phyloP scores from a whole-genome alignment of 345 rosid species.

The Salix suchowensis region DNA sequence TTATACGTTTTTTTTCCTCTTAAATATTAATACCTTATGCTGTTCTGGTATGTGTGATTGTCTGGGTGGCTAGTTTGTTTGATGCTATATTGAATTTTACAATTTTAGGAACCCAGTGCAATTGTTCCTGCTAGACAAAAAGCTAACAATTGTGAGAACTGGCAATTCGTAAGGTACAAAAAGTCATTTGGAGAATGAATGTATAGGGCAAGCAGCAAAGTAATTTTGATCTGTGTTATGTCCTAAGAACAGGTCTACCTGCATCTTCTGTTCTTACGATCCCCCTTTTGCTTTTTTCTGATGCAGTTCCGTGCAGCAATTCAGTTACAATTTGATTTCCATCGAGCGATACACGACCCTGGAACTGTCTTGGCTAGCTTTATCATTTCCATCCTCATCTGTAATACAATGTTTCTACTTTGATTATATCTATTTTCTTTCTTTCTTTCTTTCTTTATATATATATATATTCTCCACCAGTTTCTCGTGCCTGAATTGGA shows the following conservation, averaged over 20 bases:
- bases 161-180: conserved; percentile 92
- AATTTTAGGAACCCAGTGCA: conserved; percentile 83
- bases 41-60: background rate
- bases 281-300: conserved; percentile 9
- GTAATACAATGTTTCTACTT: background rate
- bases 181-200: conserved; percentile 26
- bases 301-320: conserved; percentile 95
- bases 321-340: conserved; percentile 86
- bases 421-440: background rate
- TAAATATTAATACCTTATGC: background rate
- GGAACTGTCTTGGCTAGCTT: conserved; percentile 93
- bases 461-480: background rate
- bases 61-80: conserved; percentile 2
- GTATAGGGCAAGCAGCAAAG: conserved; percentile 25
- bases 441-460: background rate
- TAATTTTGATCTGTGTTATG: conserved; percentile 22
- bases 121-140: conserved; percentile 91
- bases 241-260: conserved; percentile 8
- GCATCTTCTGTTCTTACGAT: conserved; percentile 12
- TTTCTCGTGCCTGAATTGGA: background rate
- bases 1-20: background rate
- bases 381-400: conserved; percentile 13
- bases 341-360: conserved; percentile 94
- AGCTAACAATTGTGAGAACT: conserved; percentile 82
- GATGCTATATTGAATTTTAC: conserved; percentile 13